A percentile compares a stretch with the other conserved stretches of the same genome.
phyloP scores from a whole-genome alignment of 164 flowering plant species.

The Warburgia ugandensis region DNA sequence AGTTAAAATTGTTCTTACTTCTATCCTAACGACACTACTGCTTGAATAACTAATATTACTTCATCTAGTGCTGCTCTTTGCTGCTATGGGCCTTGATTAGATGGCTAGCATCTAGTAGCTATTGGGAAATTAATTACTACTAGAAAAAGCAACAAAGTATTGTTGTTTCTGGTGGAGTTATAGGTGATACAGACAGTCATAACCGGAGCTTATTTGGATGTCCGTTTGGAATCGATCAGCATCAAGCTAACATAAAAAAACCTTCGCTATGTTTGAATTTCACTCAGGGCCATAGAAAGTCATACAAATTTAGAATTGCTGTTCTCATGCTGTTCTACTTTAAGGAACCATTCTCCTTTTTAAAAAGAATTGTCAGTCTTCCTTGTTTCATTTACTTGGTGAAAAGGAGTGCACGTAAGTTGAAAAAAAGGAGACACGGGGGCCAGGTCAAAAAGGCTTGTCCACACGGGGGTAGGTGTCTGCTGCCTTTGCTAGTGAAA shows the following conservation, averaged over 20 bases:
- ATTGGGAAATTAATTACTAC: too few species aligned
- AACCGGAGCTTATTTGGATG: constrained; percentile 1
- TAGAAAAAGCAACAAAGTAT: too few species aligned
- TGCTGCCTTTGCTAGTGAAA: not conserved
- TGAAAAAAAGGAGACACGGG: constrained; percentile 10
- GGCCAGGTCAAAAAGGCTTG: constrained; percentile 10
- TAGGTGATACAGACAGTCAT: not conserved
- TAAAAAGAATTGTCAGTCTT: not conserved
- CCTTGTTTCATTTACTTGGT: not conserved
- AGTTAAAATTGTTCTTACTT: too few species aligned
- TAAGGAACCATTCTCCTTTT: constrained; percentile 21
- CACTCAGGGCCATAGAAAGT: constrained; percentile 5
- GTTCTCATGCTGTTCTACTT: constrained; percentile 24
- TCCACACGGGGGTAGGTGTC: constrained; percentile 1
- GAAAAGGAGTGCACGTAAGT: constrained; percentile 5
- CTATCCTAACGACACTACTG: too few species aligned
- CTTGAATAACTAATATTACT: too few species aligned
- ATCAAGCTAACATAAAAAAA: constrained; percentile 8
- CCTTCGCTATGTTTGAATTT: constrained; percentile 6
- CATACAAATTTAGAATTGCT: constrained; percentile 6
- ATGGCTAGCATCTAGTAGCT: too few species aligned
- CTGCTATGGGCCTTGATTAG: too few species aligned
- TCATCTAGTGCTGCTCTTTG: too few species aligned
- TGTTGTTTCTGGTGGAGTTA: too few species aligned
- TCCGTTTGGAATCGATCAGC: constrained; percentile 6